phyloP scores from a whole-genome alignment of 1,139 yeast species.

The Geotrichum klebahnii region DNA sequence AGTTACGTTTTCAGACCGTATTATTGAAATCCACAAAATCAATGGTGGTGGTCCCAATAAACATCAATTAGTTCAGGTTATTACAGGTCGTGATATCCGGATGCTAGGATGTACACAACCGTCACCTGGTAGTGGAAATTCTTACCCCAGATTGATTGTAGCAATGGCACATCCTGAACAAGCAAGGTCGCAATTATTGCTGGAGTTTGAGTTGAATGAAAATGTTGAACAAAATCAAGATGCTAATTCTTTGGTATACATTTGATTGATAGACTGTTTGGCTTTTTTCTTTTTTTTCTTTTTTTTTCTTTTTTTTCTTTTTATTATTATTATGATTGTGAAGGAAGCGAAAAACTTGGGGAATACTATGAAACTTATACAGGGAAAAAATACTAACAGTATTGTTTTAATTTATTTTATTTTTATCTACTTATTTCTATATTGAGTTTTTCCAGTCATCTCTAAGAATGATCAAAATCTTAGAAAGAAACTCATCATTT shows the following conservation, averaged over 20 bases:
- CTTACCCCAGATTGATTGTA: constrained; percentile 1
- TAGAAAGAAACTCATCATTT: no score
- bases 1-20: constrained; percentile 17
- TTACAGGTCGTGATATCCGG: constrained; percentile 21
- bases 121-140: no score
- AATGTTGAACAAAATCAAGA: constrained; percentile 8
- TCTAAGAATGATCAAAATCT: no score
- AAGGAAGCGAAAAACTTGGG: no score
- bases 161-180: constrained; percentile 18
- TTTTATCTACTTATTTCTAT: no score
- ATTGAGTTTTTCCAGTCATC: no score
- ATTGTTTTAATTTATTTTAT: no score
- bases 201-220: constrained; percentile 16
- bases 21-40: constrained; percentile 17
- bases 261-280: not conserved
- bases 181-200: not conserved
- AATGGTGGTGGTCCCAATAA: constrained; percentile 15
- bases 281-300: not conserved
- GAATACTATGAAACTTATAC: no score
- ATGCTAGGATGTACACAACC: no score
- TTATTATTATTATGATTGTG: no score
- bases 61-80: constrained; percentile 20
- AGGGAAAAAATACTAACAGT: no score
- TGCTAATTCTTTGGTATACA: constrained; percentile 3
- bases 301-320: no score